Base-by-base conservation (phyloP, 371 early-diverging fungal species). In the Mucor plumbeus region DNA sequence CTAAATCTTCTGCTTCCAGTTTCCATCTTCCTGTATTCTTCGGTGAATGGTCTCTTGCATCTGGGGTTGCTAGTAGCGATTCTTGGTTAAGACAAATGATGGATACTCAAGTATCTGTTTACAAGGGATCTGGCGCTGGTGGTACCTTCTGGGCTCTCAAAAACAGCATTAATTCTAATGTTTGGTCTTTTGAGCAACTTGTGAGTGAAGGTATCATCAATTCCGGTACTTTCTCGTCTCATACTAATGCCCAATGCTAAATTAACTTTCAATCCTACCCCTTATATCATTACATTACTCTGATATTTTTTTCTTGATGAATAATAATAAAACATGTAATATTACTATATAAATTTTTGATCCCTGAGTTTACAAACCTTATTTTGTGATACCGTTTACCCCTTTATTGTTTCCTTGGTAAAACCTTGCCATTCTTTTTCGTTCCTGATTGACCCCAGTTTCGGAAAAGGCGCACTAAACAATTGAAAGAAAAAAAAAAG, bases 31-130 rank as follows among this genome's bases (percentile, higher is more conserved):
- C 76, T 35, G 76, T 76, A 26, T 50, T 76, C 11, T 70, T 61
- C 39, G 76, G 76, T 39, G 76, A 76, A 61, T 76, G 73, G 73
- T 76, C 76, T 17, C 47, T 71, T 17, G 71, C 67, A 11, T 71
- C 71, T 11, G 71, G 71, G 34, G 71, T 60, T 17, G 13, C 63
- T 15, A 67, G 43, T 13, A 21, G 36, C 21, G 54, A 53, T 8
- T 14, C 26, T 15, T 67, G 67, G 61, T 35, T 69, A 7, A 69
- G 41, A 58, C 34, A 40, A 41, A 36, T 61, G 36, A 58, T 41
- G 47, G 19, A n/a, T 31, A 67, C 71, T 2, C 71, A 71, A 39
- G 47, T 71, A 5, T 59, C 70, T 31, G 68, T 64, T 6, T 70
- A 59, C 55, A 58, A 74, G 34, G 40, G 15, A 4, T 48, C 57